Percentiles rank a stretch among this genome's conserved stretches.
Evolutionary conservation across 164 flowering plant species (phyloP).

Genomic region (Tetracentron sinense): DNA sequence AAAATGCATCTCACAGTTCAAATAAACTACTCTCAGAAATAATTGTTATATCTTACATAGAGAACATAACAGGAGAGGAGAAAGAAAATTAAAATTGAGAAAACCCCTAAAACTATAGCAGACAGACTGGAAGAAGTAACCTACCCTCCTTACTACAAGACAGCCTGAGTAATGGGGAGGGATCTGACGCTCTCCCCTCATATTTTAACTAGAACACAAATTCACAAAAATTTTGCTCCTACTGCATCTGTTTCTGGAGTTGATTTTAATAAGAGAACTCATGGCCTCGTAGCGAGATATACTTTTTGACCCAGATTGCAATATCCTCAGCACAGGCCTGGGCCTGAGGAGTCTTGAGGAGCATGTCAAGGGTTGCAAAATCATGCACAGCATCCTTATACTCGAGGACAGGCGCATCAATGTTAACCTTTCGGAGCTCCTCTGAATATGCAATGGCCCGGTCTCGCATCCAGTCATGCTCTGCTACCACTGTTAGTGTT

Average conservation of each 20-base stretch:
- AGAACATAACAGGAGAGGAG: background rate
- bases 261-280: conserved; percentile 46
- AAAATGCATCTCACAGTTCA: background rate
- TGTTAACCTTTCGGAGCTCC: conserved; percentile 51
- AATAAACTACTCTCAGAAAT: background rate
- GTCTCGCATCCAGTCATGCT: conserved; percentile 64
- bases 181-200: background rate
- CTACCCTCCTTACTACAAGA: background rate
- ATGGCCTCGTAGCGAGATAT: conserved; percentile 48
- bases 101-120: background rate
- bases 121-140: background rate
- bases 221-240: conserved; percentile 2
- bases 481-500: conserved; percentile 52
- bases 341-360: conserved; percentile 53
- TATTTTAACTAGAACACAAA: background rate
- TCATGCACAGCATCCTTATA: conserved; percentile 57
- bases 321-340: conserved; percentile 57
- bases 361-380: conserved; percentile 56
- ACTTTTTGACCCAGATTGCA: conserved; percentile 59
- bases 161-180: background rate
- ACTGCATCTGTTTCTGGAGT: background rate
- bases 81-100: background rate
- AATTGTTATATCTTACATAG: conserved; percentile 5
- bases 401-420: conserved; percentile 58
- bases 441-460: conserved; percentile 58